Evolutionary conservation across 2,329 filamentous ascomycete species (phyloP), one percentile per base, ranked within the genome.

Genomic region (Setomelanomma holmii): DNA sequence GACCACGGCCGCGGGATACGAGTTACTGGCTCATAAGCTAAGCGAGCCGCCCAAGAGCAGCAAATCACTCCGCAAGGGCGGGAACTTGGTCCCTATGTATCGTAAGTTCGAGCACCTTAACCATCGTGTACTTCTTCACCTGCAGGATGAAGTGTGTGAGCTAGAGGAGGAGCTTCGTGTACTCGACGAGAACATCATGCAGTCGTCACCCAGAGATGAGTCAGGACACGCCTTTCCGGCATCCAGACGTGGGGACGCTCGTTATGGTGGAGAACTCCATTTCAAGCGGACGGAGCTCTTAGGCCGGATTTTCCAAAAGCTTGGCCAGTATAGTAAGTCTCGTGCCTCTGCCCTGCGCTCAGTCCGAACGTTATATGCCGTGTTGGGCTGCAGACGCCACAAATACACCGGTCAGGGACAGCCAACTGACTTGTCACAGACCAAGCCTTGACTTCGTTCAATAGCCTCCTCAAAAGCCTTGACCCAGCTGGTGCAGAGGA

Each of bases 131-230:
- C 78, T 97, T 2, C 79, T 96, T 0, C 87, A 95, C 56, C 80
- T 96, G 14, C 93, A 96, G 73, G 91, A 96, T 67, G 91, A 96
- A 71, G 84, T 96, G 16, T 81, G 82, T 23, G 89, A 93, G 63
- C 79, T 96, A 33, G 92, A 96, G 73, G 87, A 91, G 64, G 86
- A 93, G 51, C 81, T 97, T 1, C 83, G 85, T 16, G 79, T 80
- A 0, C 75, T 95, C 1, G 93, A 96, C 49, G 81, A 84, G 55
- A 78, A 79, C 36, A 80, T 84, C 65, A 76, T 77, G 12, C 77
- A 79, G 55, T 61, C 63, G 22, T 68, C 68, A n/a, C 64, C 60
- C 33, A 60, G 60, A 44, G 60, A 62, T 39, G 58, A 65, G 22
- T 55, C 65, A 45, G 63, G 67, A n/a, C 65, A 66, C 30, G 45